Evolutionary conservation across 345 rosid genomes (phyloP), one percentile per base, ranked within the genome.

Genomic region (Raphanus raphanistrum): DNA sequence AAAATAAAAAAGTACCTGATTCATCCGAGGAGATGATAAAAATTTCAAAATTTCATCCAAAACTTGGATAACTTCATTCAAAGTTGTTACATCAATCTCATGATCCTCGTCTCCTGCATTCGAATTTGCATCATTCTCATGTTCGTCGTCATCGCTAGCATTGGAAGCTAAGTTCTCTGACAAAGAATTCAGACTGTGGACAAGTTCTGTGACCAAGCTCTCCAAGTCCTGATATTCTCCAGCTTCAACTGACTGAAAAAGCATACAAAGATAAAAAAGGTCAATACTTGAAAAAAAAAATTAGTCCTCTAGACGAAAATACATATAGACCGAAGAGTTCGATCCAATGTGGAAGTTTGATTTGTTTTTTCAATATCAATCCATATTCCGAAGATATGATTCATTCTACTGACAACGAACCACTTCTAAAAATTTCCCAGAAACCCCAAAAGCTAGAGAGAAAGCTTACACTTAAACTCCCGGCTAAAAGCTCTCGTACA

Each of bases 1-100:
- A 55, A 68, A 28, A 59, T 58, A 55, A 45, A 38, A 58, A 64
- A 54, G 60, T 35, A 89, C 98, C 96, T 88, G 93, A 64, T 86
- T 84, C 61, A 79, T 13, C 3, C 84, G 75, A 78, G 92, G 75
- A 65, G 89, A 87, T 68, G 79, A 76, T 58, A 92, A 16, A 60
- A 79, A 77, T 1, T 71, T 76, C 54, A 83, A 72, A 27, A 82
- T 83, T 55, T 78, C 79, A 0, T 82, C 65, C 25, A 28, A 28
- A 28, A 28, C 31, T 28, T 28, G 31, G 31, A 28, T 28, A 28
- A 90, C 88, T 74, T 74, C 73, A 41, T 70, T 67, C 15, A 66
- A 82, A 68, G 76, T 17, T 10, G 76, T 17, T 10, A 79, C 73
- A 57, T 85, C 32, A 41, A 65, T 67, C 16, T 70, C 79, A 26